Base-by-base conservation (phyloP, 768 basidiomycete genomes). In the Kwoniella botswanensis region DNA sequence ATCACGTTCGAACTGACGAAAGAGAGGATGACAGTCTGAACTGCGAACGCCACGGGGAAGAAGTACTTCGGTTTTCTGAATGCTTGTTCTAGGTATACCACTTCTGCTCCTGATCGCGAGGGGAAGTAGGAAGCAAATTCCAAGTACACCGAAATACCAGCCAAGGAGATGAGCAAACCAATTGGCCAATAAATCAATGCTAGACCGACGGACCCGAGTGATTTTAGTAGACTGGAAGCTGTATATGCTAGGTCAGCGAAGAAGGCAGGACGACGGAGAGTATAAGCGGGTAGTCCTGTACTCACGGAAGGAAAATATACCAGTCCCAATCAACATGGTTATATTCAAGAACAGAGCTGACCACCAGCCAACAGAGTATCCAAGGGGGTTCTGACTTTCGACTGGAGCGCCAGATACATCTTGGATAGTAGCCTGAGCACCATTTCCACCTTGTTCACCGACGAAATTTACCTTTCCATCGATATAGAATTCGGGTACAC, bases 51-150 rank as follows among this genome's bases (percentile, higher is more conserved):
- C 5, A 73, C 72, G 6, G 76, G 76, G 66, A 76, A 75, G 54
- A 78, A 74, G 57, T 74, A 78, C 54, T 71, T 64, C 1, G 71
- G 71, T 35, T 56, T 70, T 18, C 59, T 52, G 50, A 56, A 76
- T 2, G 70, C 74, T 50, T 74, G 71, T 63, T 76, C 74, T 6
- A 78, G 76, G 46, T 75, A 79, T n/a, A 71, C 74, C 1, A 75
- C 74, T 52, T 75, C 72, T 7, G 69, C 77, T 12, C 76, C 77
- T 13, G 68, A 69, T 24, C 77, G 3, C 15, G 73, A 69, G 22
- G 77, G 77, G 70, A 77, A 73, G 35, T 70, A 71, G 7, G 77
- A 62, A 21, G 70, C 63, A n/a, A 78, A 67, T 41, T 78, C 76
- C n/a, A 74, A 53, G 44, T 74, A 76, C 5, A 75, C 72, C 26